These are phyloP conservation scores for Oryza nivara DNA, from an alignment of 176 grass and related monocot genomes.

Conservation along the genomic window DNA sequence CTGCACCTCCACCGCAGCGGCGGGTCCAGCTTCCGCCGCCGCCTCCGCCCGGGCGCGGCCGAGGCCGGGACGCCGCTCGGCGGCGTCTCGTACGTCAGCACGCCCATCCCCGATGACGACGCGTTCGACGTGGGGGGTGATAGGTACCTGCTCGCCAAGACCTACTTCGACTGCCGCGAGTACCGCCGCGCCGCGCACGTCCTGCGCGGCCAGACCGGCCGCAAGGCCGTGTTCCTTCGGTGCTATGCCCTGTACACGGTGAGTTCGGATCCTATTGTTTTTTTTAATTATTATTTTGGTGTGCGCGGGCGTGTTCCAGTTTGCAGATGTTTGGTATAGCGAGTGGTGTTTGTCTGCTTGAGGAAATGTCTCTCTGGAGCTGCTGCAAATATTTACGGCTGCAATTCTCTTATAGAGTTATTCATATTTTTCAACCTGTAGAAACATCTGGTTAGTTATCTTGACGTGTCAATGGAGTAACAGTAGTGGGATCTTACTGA, in stretches of 20 bases:
- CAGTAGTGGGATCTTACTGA: no score
- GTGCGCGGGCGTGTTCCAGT: neutral
- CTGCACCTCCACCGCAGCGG: conserved; percentile 68
- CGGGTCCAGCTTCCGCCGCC: conserved; percentile 75
- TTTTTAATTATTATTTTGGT: neutral
- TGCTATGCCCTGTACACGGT: conserved; percentile 93
- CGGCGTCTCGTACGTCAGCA: conserved; percentile 91
- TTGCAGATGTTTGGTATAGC: conserved; percentile 34
- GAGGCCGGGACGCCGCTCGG: conserved; percentile 67
- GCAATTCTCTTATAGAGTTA: neutral
- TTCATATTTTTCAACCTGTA: conserved; percentile 1
- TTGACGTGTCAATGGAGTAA: no score
- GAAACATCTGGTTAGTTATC: neutral
- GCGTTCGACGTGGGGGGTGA: conserved; percentile 64
- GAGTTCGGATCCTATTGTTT: conserved; percentile 21
- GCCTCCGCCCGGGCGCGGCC: conserved; percentile 48
- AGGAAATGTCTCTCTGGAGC: conserved; percentile 45
- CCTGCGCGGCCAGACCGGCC: conserved; percentile 62
- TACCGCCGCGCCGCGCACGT: conserved; percentile 83
- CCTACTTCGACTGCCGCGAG: conserved; percentile 96
- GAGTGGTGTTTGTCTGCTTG: conserved; percentile 28
- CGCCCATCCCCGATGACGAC: conserved; percentile 83
- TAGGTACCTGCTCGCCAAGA: conserved; percentile 93
- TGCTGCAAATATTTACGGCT: neutral
- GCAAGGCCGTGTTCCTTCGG: conserved; percentile 83